phyloP scores from a whole-genome alignment of 2,329 filamentous ascomycete genomes.

The Microdochium bolleyi region DNA sequence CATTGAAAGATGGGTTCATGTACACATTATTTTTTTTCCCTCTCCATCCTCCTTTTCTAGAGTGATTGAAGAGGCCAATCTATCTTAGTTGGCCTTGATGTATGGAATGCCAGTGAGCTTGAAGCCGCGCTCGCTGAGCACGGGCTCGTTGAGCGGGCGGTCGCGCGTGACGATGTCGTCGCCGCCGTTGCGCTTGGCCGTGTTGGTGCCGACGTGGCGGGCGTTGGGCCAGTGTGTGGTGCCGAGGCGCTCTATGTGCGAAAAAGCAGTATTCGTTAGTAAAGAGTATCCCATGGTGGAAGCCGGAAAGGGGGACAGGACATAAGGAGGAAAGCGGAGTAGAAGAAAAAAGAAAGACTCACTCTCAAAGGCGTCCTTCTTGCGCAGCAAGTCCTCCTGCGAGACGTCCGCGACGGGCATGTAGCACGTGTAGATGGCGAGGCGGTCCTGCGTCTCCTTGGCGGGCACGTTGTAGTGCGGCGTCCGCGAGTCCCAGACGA shows the following conservation, averaged over 20 bases:
- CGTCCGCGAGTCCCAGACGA: conserved; percentile 26
- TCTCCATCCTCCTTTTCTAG: too few species aligned
- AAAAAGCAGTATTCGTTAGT: conserved; percentile 3
- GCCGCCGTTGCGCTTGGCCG: conserved; percentile 7
- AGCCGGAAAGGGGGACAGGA: too few species aligned
- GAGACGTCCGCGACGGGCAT: conserved; percentile 28
- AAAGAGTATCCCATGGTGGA: too few species aligned
- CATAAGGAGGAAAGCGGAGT: too few species aligned
- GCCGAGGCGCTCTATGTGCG: conserved; percentile 13
- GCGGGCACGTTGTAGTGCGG: conserved; percentile 32
- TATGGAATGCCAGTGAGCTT: conserved; percentile 36
- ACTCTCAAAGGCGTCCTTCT: conserved; percentile 29
- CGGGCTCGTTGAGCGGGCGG: conserved; percentile 28
- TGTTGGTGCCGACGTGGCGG: conserved; percentile 10
- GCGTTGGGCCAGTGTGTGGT: conserved; percentile 35
- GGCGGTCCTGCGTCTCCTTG: conserved; percentile 15
- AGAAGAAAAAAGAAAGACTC: too few species aligned
- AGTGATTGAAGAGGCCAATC: not conserved
- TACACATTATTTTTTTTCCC: too few species aligned
- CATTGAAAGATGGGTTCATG: too few species aligned
- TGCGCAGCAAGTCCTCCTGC: conserved; percentile 29
- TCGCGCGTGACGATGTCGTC: conserved; percentile 19
- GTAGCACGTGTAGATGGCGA: conserved; percentile 29
- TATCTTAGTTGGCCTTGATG: not conserved
- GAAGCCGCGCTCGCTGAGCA: conserved; percentile 30